phyloP scores from a whole-genome alignment of 805 yeast genomes.

The Myxozyma melibiosi region DNA sequence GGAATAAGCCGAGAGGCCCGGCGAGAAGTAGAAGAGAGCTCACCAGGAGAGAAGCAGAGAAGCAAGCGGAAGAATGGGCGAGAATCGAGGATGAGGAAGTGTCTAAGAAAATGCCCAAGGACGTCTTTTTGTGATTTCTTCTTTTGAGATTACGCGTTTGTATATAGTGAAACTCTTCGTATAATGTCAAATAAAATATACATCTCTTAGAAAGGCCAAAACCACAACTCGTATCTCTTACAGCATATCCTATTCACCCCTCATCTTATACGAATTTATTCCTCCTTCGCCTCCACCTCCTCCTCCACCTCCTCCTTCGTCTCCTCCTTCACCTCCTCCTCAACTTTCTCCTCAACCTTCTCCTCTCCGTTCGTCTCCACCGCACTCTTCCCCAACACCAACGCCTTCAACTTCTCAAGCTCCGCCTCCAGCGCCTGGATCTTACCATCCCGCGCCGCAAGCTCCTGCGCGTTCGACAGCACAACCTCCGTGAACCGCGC shows the following conservation, averaged over 20 bases:
- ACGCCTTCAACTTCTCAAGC: slow-evolving; percentile 23
- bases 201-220: too few relatives aligned
- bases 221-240: neutral
- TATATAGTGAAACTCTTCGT: too few relatives aligned
- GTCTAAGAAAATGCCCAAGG: slow-evolving; percentile 6
- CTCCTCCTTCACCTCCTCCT: slow-evolving; percentile 1
- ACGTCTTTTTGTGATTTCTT: slow-evolving; percentile 13
- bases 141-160: too few relatives aligned
- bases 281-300: neutral
- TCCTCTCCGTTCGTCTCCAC: neutral
- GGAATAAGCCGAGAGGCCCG: neutral
- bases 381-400: neutral
- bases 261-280: too few relatives aligned
- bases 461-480: slow-evolving; percentile 26
- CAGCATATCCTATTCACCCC: neutral
- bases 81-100: neutral
- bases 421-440: slow-evolving; percentile 35
- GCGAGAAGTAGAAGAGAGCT: neutral
- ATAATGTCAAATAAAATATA: neutral
- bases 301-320: neutral
- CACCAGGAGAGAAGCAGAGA: too few relatives aligned
- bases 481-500: slow-evolving; percentile 26
- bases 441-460: slow-evolving; percentile 32
- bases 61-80: neutral
- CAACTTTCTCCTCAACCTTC: neutral